Evolutionary conservation across 495 filamentous ascomycete species (phyloP).

Genomic region (Penicillium canescens): DNA sequence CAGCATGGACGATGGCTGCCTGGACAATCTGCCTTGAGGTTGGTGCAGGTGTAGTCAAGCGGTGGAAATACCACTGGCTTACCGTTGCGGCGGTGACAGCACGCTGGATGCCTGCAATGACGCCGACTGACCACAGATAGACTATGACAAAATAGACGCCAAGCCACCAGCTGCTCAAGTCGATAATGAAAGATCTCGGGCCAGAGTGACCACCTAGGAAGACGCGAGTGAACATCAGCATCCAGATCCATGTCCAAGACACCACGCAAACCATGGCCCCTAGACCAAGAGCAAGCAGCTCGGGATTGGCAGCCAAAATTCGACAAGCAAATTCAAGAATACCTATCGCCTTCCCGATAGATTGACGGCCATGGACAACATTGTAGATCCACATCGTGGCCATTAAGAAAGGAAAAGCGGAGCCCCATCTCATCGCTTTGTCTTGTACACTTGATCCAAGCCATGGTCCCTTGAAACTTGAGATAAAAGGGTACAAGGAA

Average conservation of each 20-base stretch:
- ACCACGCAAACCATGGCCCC: slow-evolving; percentile 73
- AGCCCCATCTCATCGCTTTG: slow-evolving; percentile 83
- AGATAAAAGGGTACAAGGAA: slow-evolving; percentile 86
- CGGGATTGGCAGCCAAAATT: slow-evolving; percentile 82
- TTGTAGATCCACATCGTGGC: slow-evolving; percentile 80
- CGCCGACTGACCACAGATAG: slow-evolving; percentile 90
- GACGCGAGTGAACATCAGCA: slow-evolving; percentile 93
- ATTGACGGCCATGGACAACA: slow-evolving; percentile 74
- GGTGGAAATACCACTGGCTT: slow-evolving; percentile 98
- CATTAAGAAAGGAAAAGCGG: slow-evolving; percentile 71
- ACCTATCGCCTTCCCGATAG: slow-evolving; percentile 74
- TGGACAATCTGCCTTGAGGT: slow-evolving; percentile 75
- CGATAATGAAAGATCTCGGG: slow-evolving; percentile 70
- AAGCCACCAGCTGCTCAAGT: slow-evolving; percentile 87
- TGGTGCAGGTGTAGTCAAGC: slow-evolving; percentile 74
- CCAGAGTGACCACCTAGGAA: slow-evolving; percentile 81
- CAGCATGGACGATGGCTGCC: slow-evolving; percentile 77
- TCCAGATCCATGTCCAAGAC: slow-evolving; percentile 92
- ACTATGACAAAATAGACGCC: slow-evolving; percentile 86
- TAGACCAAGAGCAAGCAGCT: slow-evolving; percentile 79
- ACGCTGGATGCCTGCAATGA: slow-evolving; percentile 83
- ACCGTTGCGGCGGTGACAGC: slow-evolving; percentile 92
- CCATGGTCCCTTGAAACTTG: slow-evolving; percentile 76
- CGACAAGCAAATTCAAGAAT: slow-evolving; percentile 90
- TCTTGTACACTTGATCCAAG: slow-evolving; percentile 78